Conservation (phyloP, 2,329 filamentous ascomycete species). For the Remersonia thermophila region DNA sequence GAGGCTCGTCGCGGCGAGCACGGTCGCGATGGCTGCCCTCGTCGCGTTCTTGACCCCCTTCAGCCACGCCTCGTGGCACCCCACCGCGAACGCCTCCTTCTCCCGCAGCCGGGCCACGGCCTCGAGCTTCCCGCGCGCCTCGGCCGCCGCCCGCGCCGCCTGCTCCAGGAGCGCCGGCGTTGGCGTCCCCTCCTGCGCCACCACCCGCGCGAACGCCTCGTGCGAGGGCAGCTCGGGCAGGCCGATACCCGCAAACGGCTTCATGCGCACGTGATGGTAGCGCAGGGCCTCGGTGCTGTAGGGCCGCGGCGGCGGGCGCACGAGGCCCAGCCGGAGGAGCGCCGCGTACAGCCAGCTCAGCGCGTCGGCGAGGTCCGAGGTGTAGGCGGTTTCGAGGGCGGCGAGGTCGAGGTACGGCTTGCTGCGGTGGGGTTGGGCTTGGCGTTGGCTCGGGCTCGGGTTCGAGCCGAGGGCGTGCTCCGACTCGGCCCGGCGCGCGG, state of each 20-base stretch:
- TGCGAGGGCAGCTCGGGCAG: slow-evolving; percentile 56
- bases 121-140: slow-evolving; percentile 45
- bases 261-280: slow-evolving; percentile 81
- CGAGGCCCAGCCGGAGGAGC: slow-evolving; percentile 44
- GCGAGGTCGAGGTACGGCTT: slow-evolving; percentile 46
- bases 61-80: slow-evolving; percentile 50
- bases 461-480: no score
- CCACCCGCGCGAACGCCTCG: slow-evolving; percentile 43
- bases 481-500: slow-evolving; percentile 27
- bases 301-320: slow-evolving; percentile 41
- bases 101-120: slow-evolving; percentile 38
- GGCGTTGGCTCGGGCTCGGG: slow-evolving; percentile 29
- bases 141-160: slow-evolving; percentile 33
- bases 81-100: slow-evolving; percentile 41
- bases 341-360: slow-evolving; percentile 53
- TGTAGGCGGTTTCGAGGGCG: slow-evolving; percentile 53
- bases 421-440: slow-evolving; percentile 25
- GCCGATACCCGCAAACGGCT: slow-evolving; percentile 59
- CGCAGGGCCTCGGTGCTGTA: slow-evolving; percentile 58
- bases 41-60: slow-evolving; percentile 35
- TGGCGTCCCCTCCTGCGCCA: slow-evolving; percentile 27
- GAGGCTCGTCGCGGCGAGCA: slow-evolving; percentile 6
- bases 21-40: not conserved
- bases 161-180: slow-evolving; percentile 31
- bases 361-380: slow-evolving; percentile 42